phyloP scores from a whole-genome alignment of 768 basidiomycete genomes.

The Mycena venus region DNA sequence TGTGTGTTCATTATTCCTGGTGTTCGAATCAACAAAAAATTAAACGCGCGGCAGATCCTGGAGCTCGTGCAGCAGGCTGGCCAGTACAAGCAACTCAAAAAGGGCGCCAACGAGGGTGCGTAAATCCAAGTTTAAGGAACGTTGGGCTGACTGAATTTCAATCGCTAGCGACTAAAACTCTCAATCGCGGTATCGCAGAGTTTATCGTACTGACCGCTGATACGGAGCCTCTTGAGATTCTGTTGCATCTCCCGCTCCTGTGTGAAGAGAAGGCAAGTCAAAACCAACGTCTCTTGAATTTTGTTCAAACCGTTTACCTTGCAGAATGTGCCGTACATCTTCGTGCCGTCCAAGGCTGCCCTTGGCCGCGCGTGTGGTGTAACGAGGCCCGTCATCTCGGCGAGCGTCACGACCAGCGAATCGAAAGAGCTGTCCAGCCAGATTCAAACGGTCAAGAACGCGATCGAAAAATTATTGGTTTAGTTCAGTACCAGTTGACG shows the following conservation, averaged over 20 bases:
- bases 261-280: constrained; percentile 94
- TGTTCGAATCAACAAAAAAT: neutral
- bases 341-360: constrained; percentile 95
- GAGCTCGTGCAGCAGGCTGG: constrained; percentile 95
- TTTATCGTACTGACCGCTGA: constrained; percentile 97
- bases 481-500: constrained; percentile 39
- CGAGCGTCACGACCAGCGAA: constrained; percentile 97
- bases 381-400: constrained; percentile 93
- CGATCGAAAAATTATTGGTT: constrained; percentile 78
- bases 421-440: constrained; percentile 91
- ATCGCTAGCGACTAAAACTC: constrained; percentile 90
- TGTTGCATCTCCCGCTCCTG: constrained; percentile 95
- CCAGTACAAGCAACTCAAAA: constrained; percentile 99
- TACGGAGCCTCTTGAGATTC: constrained; percentile 97
- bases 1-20: constrained; percentile 56
- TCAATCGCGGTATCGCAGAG: constrained; percentile 98
- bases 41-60: constrained; percentile 74
- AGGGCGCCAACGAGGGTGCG: constrained; percentile 97
- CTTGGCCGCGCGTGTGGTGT: constrained; percentile 97
- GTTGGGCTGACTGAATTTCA: neutral
- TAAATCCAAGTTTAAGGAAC: neutral
- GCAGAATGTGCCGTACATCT: constrained; percentile 96
- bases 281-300: neutral
- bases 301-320: neutral
- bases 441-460: constrained; percentile 87